Percentiles rank a stretch among this genome's conserved stretches.
phyloP scores from a whole-genome alignment of 2,329 filamentous ascomycete genomes.

The Talaromyces piceae region DNA sequence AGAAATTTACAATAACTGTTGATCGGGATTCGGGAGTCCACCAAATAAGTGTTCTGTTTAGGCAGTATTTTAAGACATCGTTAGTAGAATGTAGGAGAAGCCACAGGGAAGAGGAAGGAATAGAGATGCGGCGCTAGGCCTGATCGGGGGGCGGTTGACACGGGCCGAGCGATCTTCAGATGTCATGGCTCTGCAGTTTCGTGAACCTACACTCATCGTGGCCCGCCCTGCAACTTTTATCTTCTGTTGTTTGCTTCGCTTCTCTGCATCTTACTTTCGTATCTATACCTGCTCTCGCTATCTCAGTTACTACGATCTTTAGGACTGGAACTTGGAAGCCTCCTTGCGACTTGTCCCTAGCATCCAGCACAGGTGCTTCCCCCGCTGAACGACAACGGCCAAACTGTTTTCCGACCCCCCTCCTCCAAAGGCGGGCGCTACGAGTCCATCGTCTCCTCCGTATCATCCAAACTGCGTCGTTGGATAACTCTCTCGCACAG shows the following conservation, averaged over 20 bases:
- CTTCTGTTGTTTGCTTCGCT: neutral
- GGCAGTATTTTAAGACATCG: too few species aligned
- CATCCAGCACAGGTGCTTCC: neutral
- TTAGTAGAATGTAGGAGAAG: too few species aligned
- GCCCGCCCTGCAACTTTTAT: neutral
- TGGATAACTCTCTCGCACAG: neutral
- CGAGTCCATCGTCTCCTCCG: neutral
- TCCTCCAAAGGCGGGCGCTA: neutral
- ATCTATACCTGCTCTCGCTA: neutral
- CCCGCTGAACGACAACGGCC: neutral
- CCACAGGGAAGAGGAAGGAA: conserved; percentile 12
- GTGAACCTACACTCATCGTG: neutral
- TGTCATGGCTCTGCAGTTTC: conserved; percentile 8
- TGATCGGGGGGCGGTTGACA: conserved; percentile 20
- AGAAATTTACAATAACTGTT: too few species aligned
- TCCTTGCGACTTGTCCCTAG: neutral
- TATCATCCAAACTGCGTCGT: neutral
- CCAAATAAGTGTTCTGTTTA: too few species aligned
- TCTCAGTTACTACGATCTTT: neutral
- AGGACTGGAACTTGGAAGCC: neutral
- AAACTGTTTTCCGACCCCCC: neutral
- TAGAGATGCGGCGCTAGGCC: conserved; percentile 18
- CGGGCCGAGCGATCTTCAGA: conserved; percentile 13
- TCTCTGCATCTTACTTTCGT: neutral
- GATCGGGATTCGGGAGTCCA: too few species aligned